These are phyloP conservation scores for Blastocystis sp. DNA, from an alignment of 352 stramenopile genomes.

Conservation along the genomic window DNA sequence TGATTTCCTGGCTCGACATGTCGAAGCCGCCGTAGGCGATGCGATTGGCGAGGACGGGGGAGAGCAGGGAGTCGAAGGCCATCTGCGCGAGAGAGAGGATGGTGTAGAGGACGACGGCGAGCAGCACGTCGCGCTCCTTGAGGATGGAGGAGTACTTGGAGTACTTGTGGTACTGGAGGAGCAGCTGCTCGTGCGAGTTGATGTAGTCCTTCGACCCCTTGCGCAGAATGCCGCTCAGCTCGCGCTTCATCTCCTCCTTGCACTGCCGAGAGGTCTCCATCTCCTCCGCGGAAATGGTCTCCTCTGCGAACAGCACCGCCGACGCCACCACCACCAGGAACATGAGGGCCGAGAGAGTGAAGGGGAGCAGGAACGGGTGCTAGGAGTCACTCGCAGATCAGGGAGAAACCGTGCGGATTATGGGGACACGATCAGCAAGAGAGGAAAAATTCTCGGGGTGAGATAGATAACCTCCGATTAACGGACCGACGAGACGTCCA, in stretches of 20 bases:
- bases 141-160: slow-evolving; percentile 14
- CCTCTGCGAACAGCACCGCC: not conserved
- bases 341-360: not conserved
- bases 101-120: not conserved
- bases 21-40: slow-evolving; percentile 6
- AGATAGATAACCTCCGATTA: slow-evolving; percentile 11
- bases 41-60: not conserved
- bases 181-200: slow-evolving; percentile 18
- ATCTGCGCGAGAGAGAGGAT: slow-evolving; percentile 1
- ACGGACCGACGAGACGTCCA: slow-evolving; percentile 22
- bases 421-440: not conserved
- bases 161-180: slow-evolving; percentile 47
- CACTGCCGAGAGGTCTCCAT: not conserved
- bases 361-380: slow-evolving; percentile 7
- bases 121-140: slow-evolving; percentile 4
- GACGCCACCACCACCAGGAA: not conserved
- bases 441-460: not conserved
- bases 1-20: not conserved
- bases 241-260: slow-evolving; percentile 33
- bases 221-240: slow-evolving; percentile 19
- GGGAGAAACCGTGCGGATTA: not conserved
- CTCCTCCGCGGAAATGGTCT: slow-evolving; percentile 32
- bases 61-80: slow-evolving; percentile 2
- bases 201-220: not conserved
- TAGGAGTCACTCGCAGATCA: not conserved